phyloP scores from a whole-genome alignment of 1,139 yeast species.

The Diutina neorugosa region DNA sequence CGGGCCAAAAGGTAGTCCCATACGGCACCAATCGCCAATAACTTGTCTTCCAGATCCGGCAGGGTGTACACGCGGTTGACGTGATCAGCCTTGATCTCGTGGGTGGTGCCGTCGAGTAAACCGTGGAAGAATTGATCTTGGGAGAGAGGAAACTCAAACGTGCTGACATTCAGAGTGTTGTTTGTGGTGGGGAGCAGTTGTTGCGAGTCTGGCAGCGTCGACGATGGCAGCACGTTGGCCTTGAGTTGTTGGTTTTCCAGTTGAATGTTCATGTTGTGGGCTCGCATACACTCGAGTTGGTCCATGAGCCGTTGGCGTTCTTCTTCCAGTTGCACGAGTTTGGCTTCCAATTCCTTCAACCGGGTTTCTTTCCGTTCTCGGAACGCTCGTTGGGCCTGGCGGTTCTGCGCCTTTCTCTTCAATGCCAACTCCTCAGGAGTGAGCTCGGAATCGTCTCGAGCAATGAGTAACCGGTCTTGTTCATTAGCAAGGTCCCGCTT shows the following conservation, averaged over 20 bases:
- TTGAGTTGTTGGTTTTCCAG: conserved; percentile 10
- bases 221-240: neutral
- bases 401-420: conserved; percentile 68
- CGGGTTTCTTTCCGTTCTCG: conserved; percentile 73
- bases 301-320: conserved; percentile 39
- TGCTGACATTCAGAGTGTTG: conserved; percentile 5
- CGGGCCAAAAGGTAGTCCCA: conserved; percentile 62
- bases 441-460: conserved; percentile 25
- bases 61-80: conserved; percentile 17
- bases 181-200: neutral
- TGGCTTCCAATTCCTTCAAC: conserved; percentile 54
- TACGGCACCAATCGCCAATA: conserved; percentile 65
- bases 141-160: conserved; percentile 24
- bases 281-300: conserved; percentile 41
- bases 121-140: conserved; percentile 23
- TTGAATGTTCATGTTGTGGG: conserved; percentile 45
- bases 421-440: conserved; percentile 37
- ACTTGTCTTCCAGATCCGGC: conserved; percentile 18
- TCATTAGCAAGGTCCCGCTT: conserved; percentile 1
- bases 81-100: conserved; percentile 10
- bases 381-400: conserved; percentile 87
- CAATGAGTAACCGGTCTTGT: neutral
- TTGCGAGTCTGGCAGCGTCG: neutral
- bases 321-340: conserved; percentile 46
- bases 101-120: conserved; percentile 16